Base-by-base conservation (phyloP, 441 rosid genomes). In the Gossypium laxum region DNA sequence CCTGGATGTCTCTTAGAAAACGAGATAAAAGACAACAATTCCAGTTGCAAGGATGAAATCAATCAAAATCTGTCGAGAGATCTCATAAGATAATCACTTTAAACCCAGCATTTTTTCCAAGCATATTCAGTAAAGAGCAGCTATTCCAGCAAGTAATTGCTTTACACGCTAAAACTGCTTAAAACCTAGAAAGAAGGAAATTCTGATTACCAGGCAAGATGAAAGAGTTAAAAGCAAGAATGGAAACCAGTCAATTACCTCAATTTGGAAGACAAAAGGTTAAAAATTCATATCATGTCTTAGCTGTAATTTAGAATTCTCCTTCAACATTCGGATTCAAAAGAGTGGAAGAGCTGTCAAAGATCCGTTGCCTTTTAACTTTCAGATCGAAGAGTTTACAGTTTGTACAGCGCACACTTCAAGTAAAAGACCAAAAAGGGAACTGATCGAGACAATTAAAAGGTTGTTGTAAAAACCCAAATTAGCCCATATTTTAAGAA, bases 31-130 rank as follows among this genome's bases (percentile, higher is more conserved):
- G 61, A 47, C 61, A 57, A 32, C 30, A 12, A 47, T 19, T 26
- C 71, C 69, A 66, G 28, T 76, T 71, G 15, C 51, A 45, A 48
- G 55, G 56, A 26, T 14, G 64, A 56, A 70, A 11, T 18, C 41
- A n/a, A 24, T 24, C 55, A 15, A 70, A 57, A 43, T 47, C 22
- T 38, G 41, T 47, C 41, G 47, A 41, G 45, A 50, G 22, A 56
- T 55, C 38, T 69, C 54, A 41, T 7, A 66, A 47, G 57, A 43
- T 47, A n/a, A 47, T 66, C 70, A 47, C 70, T 66, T 47, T 14
- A 15, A 24, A 30, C 57, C 57, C 38, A 47, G 22, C 15, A 47
- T n/a, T 22, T 45, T 66, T 6, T 24, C 56, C 41, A n/a, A 66
- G 56, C n/a, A n/a, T 14, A 66, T 47, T 22, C 56, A 47, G 22